Percentiles rank a stretch among this genome's conserved stretches.
Conservation (phyloP, 2,329 filamentous ascomycete species). For the Didymella keratinophila region DNA sequence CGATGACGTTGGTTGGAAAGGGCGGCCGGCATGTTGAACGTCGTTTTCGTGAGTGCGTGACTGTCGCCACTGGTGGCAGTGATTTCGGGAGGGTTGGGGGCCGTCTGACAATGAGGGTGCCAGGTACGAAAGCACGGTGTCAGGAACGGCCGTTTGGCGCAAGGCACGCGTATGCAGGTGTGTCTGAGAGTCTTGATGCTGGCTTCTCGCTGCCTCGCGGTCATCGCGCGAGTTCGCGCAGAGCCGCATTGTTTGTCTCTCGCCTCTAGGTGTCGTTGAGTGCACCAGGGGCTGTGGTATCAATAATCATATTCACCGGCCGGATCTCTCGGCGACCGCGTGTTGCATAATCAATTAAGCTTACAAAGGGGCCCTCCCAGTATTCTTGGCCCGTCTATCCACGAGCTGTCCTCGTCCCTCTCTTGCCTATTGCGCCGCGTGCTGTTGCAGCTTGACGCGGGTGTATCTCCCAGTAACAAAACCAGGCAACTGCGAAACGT, state of each 20-base stretch:
- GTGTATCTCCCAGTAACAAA: constrained; percentile 10
- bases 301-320: constrained; percentile 15
- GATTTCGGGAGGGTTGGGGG: constrained; percentile 14
- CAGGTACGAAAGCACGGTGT: neutral
- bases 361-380: constrained; percentile 19
- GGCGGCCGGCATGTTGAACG: neutral
- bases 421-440: neutral
- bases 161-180: constrained; percentile 5
- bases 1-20: constrained; percentile 7
- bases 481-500: constrained; percentile 5
- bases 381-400: neutral
- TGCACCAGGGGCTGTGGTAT: constrained; percentile 6
- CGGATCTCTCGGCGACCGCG: neutral
- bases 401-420: neutral
- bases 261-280: neutral
- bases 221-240: neutral
- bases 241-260: constrained; percentile 18
- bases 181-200: constrained; percentile 1
- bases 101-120: constrained; percentile 10
- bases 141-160: neutral
- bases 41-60: neutral
- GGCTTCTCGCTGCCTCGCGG: neutral
- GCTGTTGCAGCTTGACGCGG: constrained; percentile 7
- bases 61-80: constrained; percentile 17
- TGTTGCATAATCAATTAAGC: constrained; percentile 11